phyloP scores from a whole-genome alignment of 208 protist genomes.

The Sergeia podlipaevii region DNA sequence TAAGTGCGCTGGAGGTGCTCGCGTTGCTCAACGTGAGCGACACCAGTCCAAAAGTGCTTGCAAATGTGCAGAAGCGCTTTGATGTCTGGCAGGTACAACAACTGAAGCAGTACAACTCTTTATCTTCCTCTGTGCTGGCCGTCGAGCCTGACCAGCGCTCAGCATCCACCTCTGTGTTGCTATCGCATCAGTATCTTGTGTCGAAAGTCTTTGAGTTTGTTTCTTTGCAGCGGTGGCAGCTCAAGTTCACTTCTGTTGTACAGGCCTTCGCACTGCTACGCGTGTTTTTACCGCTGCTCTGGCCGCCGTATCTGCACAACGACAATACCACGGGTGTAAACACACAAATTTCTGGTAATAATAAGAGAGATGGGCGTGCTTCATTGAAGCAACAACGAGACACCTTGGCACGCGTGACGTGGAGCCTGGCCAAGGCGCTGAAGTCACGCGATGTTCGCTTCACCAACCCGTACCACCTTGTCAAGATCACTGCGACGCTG shows the following conservation, averaged over 20 bases:
- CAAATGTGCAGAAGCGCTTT: constrained; percentile 8
- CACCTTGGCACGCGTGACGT: constrained; percentile 36
- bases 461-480: constrained; percentile 72
- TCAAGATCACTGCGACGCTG: constrained; percentile 59
- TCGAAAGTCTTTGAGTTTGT: constrained; percentile 19
- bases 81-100: background rate
- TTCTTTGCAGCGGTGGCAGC: constrained; percentile 24
- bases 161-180: constrained; percentile 14
- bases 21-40: constrained; percentile 30
- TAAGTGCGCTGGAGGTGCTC: constrained; percentile 65
- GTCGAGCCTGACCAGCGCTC: no score
- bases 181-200: constrained; percentile 12
- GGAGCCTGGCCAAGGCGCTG: constrained; percentile 43
- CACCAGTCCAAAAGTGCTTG: constrained; percentile 10
- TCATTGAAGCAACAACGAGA: constrained; percentile 3
- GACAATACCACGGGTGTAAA: background rate
- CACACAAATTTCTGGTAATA: no score
- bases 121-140: no score
- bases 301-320: constrained; percentile 23
- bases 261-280: constrained; percentile 69
- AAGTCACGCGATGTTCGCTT: constrained; percentile 45
- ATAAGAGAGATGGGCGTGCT: no score
- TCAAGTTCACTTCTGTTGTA: constrained; percentile 70
- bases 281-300: constrained; percentile 51
- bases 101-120: no score